phyloP scores from a whole-genome alignment of 345 rosid species.

The Mangifera indica region DNA sequence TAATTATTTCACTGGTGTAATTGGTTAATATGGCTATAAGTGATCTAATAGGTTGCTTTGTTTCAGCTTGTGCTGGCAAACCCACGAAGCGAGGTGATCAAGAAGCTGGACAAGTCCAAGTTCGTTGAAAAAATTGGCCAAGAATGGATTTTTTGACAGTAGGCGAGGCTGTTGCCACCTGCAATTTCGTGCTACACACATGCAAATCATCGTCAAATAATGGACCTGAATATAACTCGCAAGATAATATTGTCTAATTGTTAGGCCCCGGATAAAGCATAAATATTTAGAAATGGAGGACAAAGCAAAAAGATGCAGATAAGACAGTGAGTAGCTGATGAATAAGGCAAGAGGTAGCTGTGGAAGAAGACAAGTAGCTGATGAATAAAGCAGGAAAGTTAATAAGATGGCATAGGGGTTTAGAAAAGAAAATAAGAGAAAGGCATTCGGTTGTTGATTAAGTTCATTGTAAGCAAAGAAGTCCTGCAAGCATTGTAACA shows the following conservation, averaged over 20 bases:
- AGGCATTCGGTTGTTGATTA: too few relatives aligned
- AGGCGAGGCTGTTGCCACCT: conserved; percentile 51
- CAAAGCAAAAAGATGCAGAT: too few relatives aligned
- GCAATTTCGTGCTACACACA: conserved; percentile 41
- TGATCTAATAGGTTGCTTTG: neutral
- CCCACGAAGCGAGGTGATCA: conserved; percentile 67
- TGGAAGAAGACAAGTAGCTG: too few relatives aligned
- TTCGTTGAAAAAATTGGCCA: conserved; percentile 48
- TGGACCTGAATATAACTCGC: neutral
- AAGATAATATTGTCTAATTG: conserved; percentile 26
- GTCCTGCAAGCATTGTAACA: too few relatives aligned
- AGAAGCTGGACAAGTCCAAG: conserved; percentile 63
- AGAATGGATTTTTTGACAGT: conserved; percentile 58
- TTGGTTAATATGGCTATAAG: neutral
- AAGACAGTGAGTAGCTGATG: too few relatives aligned
- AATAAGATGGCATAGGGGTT: too few relatives aligned
- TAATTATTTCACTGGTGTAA: neutral
- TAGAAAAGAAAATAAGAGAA: too few relatives aligned
- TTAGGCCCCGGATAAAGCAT: neutral
- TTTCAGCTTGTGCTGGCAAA: conserved; percentile 58
- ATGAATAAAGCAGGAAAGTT: too few relatives aligned
- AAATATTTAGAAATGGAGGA: too few relatives aligned
- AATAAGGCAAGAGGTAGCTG: too few relatives aligned
- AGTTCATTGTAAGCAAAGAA: too few relatives aligned
- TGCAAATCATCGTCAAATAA: conserved; percentile 14